These are phyloP conservation scores for Erigeron canadensis DNA, from an alignment of 129 eudicot genomes.

Conservation along the genomic window DNA sequence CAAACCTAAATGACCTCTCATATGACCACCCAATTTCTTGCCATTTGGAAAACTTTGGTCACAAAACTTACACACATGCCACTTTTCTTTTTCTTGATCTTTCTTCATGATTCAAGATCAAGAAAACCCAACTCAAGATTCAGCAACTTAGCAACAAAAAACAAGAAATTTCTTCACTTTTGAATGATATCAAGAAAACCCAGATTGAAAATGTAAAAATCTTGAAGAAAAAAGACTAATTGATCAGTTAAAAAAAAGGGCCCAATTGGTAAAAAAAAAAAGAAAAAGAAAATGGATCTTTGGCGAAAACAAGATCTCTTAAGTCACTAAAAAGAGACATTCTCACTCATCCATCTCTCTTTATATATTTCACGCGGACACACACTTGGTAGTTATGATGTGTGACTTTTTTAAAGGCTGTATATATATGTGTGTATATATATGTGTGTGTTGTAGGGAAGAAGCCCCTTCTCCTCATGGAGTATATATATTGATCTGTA, in stretches of 20 bases:
- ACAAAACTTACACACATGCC: slow-evolving; percentile 55
- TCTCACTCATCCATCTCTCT: slow-evolving; percentile 16
- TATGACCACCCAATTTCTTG: slow-evolving; percentile 81
- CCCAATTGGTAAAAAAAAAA: slow-evolving; percentile 23
- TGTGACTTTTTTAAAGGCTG: slow-evolving; percentile 30
- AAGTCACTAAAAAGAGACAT: slow-evolving; percentile 16
- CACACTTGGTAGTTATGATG: slow-evolving; percentile 36
- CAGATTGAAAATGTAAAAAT: neutral
- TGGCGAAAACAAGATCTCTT: slow-evolving; percentile 20
- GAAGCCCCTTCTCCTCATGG: no score
- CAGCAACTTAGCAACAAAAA: neutral
- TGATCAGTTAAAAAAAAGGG: slow-evolving; percentile 19
- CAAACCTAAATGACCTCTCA: slow-evolving; percentile 66
- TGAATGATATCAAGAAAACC: slow-evolving; percentile 17
- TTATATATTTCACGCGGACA: slow-evolving; percentile 28
- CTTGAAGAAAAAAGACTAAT: slow-evolving; percentile 12
- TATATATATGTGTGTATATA: neutral
- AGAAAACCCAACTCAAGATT: slow-evolving; percentile 29
- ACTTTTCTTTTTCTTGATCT: slow-evolving; percentile 42
- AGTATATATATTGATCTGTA: no score
- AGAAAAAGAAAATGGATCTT: slow-evolving; percentile 27
- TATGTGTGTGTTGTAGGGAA: neutral
- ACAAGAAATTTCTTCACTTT: neutral
- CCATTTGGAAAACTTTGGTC: slow-evolving; percentile 51
- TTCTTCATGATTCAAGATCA: slow-evolving; percentile 37